Evolutionary conservation across 2,329 filamentous ascomycete genomes (phyloP), one percentile per base, ranked within the genome.

Genomic region (Cordyceps javanica): DNA sequence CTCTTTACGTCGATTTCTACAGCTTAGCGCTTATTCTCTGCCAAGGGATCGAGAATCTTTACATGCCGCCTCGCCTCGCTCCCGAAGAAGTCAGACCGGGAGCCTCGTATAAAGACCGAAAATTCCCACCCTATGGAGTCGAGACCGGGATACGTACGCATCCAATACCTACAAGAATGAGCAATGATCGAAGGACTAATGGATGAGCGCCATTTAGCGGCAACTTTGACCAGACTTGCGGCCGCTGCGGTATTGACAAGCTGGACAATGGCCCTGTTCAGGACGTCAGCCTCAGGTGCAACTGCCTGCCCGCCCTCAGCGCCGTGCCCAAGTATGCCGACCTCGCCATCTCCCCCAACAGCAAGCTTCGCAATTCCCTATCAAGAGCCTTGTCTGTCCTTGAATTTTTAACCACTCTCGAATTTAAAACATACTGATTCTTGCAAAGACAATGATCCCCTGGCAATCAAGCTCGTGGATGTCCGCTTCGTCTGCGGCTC

Each of bases 401-500:
- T n/a, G n/a, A n/a, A n/a, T n/a, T n/a, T n/a, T n/a, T n/a, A n/a
- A n/a, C n/a, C n/a, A n/a, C n/a, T n/a, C n/a, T n/a, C n/a, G n/a
- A n/a, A n/a, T n/a, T n/a, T n/a, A n/a, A n/a, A n/a, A n/a, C n/a
- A n/a, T n/a, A n/a, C n/a, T n/a, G n/a, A n/a, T n/a, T n/a, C n/a
- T n/a, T n/a, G n/a, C n/a, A n/a, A n/a, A n/a, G 48, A 21, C 34
- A 11, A 5, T 16, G 32, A 51, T 34, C 3, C 39, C 11, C 23
- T 19, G 16, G 19, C 39, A 11, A 16, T 46, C 41, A 45, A 41
- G 39, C 32, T 55, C 16, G 30, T 48, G 14, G 42, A 55, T 10
- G 41, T 41, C n/a, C 52, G 41, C 52, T 46, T 55, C 30, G 52
- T 55, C 52, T 55, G 52, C 23, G 41, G 52, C 23, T 16, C 23